Conservation (phyloP, 352 stramenopile genomes). For the Lagenidium sp. region DNA sequence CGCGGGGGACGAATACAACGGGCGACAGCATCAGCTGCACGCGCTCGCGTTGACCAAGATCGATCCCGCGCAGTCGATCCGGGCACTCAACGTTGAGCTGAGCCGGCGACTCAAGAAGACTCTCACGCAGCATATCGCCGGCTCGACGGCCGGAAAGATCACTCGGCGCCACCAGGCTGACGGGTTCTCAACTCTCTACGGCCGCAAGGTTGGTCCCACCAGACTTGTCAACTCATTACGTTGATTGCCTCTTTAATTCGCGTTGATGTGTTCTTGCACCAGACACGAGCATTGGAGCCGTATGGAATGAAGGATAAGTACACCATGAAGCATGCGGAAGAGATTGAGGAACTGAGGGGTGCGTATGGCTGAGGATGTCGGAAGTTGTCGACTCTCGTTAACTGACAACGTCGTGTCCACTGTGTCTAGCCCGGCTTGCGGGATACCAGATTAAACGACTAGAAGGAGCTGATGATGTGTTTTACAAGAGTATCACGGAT, state of each 20-base stretch:
- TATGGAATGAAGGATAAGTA: slow-evolving; percentile 12
- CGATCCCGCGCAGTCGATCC: slow-evolving; percentile 23
- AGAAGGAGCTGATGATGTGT: no score
- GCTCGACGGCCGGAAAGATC: no score
- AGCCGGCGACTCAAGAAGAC: slow-evolving; percentile 21
- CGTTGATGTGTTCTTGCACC: background rate
- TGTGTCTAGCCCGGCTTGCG: slow-evolving; percentile 2
- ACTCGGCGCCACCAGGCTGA: no score
- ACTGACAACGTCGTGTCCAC: background rate
- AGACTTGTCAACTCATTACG: no score
- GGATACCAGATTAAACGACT: slow-evolving; percentile 9
- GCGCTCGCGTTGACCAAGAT: background rate
- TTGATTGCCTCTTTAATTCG: no score
- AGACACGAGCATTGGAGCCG: slow-evolving; percentile 11
- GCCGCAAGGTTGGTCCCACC: slow-evolving; percentile 8
- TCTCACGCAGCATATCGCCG: slow-evolving; percentile 15
- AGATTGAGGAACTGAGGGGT: slow-evolving; percentile 16
- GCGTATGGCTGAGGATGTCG: background rate
- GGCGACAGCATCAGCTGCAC: no score
- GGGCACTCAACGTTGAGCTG: slow-evolving; percentile 25
- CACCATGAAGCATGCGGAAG: slow-evolving; percentile 12
- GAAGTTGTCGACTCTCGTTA: no score
- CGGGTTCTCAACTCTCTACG: slow-evolving; percentile 9
- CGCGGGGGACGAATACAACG: slow-evolving; percentile 36
- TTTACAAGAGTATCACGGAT: slow-evolving; percentile 8